Evolutionary conservation across 2,329 filamentous ascomycete genomes (phyloP).

Genomic region (Ophiostoma novo-ulmi): DNA sequence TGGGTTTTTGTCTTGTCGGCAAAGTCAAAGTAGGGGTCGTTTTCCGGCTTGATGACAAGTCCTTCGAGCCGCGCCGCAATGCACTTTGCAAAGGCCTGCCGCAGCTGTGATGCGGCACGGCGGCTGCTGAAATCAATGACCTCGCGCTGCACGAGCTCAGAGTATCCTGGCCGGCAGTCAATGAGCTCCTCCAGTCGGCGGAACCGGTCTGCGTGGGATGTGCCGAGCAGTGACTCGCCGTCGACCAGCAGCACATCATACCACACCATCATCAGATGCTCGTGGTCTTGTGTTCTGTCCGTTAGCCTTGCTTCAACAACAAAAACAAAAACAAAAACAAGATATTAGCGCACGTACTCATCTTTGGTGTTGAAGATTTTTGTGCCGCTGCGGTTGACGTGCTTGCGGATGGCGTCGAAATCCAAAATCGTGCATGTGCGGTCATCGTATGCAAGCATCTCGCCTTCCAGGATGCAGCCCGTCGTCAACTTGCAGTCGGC

Average conservation of each 20-base stretch:
- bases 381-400: conserved; percentile 66
- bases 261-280: conserved; percentile 59
- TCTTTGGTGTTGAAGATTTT: neutral
- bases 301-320: neutral
- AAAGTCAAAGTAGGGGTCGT: conserved; percentile 69
- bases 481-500: conserved; percentile 53
- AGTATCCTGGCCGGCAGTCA: conserved; percentile 51
- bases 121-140: conserved; percentile 59
- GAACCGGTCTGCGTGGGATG: conserved; percentile 55
- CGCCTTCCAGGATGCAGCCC: conserved; percentile 75
- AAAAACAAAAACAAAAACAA: neutral
- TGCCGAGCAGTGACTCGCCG: conserved; percentile 46
- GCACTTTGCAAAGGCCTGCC: conserved; percentile 60
- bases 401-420: conserved; percentile 78
- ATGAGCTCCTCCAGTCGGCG: conserved; percentile 54
- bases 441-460: conserved; percentile 73
- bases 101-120: conserved; percentile 50
- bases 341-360: neutral
- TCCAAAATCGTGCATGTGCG: conserved; percentile 57
- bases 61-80: conserved; percentile 69
- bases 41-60: conserved; percentile 72
- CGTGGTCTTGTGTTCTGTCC: conserved; percentile 31
- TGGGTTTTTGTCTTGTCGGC: neutral
- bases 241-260: conserved; percentile 55
- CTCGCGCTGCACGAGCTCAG: conserved; percentile 62